Conservation (phyloP, 257 asterid species). For the Mentha longifolia region DNA sequence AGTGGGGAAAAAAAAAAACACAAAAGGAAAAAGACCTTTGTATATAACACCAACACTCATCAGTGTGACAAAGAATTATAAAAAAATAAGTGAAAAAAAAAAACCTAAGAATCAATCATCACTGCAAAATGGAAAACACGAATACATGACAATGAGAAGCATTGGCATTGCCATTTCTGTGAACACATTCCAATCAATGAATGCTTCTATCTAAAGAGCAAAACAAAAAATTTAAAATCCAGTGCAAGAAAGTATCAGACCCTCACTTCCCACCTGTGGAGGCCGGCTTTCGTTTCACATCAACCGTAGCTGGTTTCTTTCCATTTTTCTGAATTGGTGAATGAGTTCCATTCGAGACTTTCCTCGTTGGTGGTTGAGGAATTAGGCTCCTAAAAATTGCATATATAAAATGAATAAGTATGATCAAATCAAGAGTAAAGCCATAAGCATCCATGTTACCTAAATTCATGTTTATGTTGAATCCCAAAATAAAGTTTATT, state of each 20-base stretch:
- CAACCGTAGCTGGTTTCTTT: slow-evolving; percentile 44
- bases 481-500: background rate
- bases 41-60: slow-evolving; percentile 37
- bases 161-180: slow-evolving; percentile 28
- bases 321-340: slow-evolving; percentile 50
- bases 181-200: background rate
- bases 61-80: slow-evolving; percentile 36
- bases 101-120: slow-evolving; percentile 38
- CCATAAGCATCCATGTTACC: background rate
- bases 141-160: slow-evolving; percentile 28
- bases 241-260: background rate
- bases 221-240: background rate
- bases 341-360: slow-evolving; percentile 48
- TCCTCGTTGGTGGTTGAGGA: slow-evolving; percentile 61
- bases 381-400: slow-evolving; percentile 54
- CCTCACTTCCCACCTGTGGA: slow-evolving; percentile 53
- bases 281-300: slow-evolving; percentile 54
- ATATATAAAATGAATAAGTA: background rate
- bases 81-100: slow-evolving; percentile 22
- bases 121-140: slow-evolving; percentile 29
- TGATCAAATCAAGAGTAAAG: background rate
- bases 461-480: too few species aligned
- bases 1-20: background rate
- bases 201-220: background rate
- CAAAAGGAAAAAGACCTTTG: background rate